These are phyloP conservation scores for Cercospora sp. DNA, from an alignment of 2,329 filamentous ascomycete genomes.

Conservation along the genomic window DNA sequence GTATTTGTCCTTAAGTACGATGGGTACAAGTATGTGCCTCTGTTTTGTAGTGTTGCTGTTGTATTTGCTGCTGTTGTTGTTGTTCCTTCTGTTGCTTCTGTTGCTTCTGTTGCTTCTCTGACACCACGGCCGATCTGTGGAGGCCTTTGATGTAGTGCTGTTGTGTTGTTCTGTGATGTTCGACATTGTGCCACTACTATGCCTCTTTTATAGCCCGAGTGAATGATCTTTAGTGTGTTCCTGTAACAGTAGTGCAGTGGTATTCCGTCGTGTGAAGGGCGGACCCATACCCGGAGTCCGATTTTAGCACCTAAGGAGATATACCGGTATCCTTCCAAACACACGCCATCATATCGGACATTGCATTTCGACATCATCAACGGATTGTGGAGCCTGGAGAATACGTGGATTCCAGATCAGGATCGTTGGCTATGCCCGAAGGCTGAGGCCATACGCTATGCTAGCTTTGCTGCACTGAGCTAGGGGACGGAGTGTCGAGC, in stretches of 20 bases:
- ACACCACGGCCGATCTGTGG: neutral
- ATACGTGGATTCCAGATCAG: neutral
- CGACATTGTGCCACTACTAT: neutral
- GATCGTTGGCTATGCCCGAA: neutral
- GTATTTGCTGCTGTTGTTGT: neutral
- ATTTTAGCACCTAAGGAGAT: neutral
- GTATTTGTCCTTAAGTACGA: neutral
- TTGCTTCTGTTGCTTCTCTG: neutral
- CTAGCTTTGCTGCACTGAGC: neutral
- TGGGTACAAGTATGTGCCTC: neutral
- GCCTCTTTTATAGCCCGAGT: neutral
- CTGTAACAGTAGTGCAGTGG: neutral
- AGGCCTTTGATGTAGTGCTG: neutral
- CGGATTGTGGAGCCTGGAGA: neutral
- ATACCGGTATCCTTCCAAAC: constrained; percentile 5
- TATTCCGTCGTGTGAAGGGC: neutral
- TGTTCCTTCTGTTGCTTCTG: neutral
- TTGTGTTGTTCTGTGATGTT: neutral
- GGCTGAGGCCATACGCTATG: neutral
- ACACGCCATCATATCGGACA: constrained; percentile 9
- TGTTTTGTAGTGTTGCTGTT: neutral
- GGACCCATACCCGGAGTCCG: constrained; percentile 5
- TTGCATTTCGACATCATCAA: neutral
- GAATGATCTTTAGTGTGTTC: neutral
- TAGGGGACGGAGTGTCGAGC: neutral